Evolutionary conservation across 768 basidiomycete species (phyloP).

Genomic region (Tulasnella calospora): DNA sequence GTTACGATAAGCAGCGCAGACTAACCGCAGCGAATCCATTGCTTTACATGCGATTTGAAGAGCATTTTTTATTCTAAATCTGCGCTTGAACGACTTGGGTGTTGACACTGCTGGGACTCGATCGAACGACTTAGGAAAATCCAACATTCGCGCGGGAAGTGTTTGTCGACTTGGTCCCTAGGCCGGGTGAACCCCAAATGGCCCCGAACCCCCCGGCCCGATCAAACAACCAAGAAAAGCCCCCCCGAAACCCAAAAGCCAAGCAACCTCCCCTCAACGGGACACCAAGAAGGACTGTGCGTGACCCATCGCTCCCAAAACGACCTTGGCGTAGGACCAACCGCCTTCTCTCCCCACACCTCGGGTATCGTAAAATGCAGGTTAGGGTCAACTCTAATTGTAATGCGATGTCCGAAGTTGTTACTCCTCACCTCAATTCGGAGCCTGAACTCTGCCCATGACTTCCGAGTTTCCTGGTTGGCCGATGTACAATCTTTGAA

Average conservation of each 20-base stretch:
- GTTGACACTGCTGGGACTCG: background rate
- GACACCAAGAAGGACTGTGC: background rate
- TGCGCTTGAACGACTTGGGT: background rate
- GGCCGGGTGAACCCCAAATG: background rate
- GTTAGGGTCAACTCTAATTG: slow-evolving; percentile 4
- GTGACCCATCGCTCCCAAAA: background rate
- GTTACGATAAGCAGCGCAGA: background rate
- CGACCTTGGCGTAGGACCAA: background rate
- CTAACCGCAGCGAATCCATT: background rate
- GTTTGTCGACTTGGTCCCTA: background rate
- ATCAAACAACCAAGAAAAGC: background rate
- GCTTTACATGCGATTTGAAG: background rate
- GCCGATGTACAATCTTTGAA: background rate
- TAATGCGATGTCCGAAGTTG: slow-evolving; percentile 6
- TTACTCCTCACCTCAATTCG: slow-evolving; percentile 9
- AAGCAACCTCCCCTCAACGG: background rate
- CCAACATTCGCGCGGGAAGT: background rate
- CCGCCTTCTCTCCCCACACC: background rate
- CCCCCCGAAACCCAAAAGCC: background rate
- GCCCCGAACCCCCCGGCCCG: background rate
- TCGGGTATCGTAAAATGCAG: background rate
- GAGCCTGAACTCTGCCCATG: background rate
- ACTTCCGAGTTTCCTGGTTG: background rate
- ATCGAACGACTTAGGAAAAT: background rate
- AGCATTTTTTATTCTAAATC: background rate